These are phyloP conservation scores for Fusarium veterinarium DNA, from an alignment of 2,329 filamentous ascomycete genomes.

Conservation along the genomic window DNA sequence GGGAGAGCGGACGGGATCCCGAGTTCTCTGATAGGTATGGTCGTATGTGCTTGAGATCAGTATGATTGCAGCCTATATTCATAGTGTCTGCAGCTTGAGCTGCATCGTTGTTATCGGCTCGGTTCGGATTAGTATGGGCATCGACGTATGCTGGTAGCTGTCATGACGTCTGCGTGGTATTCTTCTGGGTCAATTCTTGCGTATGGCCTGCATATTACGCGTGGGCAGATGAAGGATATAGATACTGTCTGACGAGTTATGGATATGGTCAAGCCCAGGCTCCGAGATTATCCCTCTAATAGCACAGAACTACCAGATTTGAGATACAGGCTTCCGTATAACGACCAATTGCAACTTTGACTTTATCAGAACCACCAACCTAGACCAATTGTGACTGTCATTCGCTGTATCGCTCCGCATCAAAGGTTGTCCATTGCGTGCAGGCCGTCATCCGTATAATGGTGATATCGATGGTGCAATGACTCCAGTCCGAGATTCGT, in stretches of 20 bases:
- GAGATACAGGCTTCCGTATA: not conserved
- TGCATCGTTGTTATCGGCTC: too few species aligned
- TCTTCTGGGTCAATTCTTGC: accelerated
- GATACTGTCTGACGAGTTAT: not conserved
- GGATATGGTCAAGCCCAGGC: not conserved
- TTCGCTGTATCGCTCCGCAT: not conserved
- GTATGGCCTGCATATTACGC: too few species aligned
- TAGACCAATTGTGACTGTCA: not conserved
- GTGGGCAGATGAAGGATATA: accelerated
- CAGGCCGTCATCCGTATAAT: not conserved
- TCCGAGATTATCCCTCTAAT: not conserved
- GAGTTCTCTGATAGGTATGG: not conserved
- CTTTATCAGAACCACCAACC: accelerated
- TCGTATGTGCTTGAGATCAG: accelerated
- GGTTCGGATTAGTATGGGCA: not conserved
- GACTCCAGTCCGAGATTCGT: not conserved
- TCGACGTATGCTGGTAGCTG: not conserved
- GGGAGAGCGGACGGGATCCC: slow-evolving; percentile 2
- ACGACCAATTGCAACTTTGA: not conserved
- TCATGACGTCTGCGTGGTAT: not conserved
- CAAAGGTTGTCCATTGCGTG: not conserved
- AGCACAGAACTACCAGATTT: not conserved
- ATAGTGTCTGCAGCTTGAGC: accelerated
- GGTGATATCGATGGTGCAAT: not conserved
- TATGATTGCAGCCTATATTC: accelerated